Conservation (phyloP, 2,329 filamentous ascomycete species). For the Pseudocercospora vitis region DNA sequence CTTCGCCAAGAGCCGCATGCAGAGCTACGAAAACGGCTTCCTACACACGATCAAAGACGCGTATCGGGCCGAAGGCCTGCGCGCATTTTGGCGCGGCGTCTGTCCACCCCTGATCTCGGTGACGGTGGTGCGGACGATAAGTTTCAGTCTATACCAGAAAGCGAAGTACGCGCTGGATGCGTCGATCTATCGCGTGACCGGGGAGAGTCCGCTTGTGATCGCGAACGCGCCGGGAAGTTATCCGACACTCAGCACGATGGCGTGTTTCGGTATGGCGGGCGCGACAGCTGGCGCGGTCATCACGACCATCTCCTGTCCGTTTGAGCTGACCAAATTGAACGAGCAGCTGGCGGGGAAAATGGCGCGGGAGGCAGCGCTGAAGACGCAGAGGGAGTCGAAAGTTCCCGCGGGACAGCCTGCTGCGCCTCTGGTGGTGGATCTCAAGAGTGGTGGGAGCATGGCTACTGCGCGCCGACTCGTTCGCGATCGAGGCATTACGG, state of each 20-base stretch:
- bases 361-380: conserved; percentile 45
- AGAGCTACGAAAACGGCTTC: conserved; percentile 61
- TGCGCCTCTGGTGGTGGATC: conserved; percentile 10
- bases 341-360: conserved; percentile 81
- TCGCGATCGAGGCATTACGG: conserved; percentile 68
- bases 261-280: conserved; percentile 75
- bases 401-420: conserved; percentile 1
- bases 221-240: conserved; percentile 69
- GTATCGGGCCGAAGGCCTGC: conserved; percentile 59
- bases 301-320: conserved; percentile 79
- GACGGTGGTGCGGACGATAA: conserved; percentile 73
- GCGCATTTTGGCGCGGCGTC: conserved; percentile 58
- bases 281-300: conserved; percentile 78
- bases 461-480: conserved; percentile 74
- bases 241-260: conserved; percentile 70
- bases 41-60: conserved; percentile 72
- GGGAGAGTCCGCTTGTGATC: conserved; percentile 70
- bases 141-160: conserved; percentile 77
- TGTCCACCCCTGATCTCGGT: conserved; percentile 78
- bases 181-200: conserved; percentile 64
- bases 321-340: conserved; percentile 86
- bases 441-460: conserved; percentile 33
- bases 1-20: conserved; percentile 87
- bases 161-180: conserved; percentile 71
- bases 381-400: conserved; percentile 5